A percentile compares a stretch with the other conserved stretches of the same genome.
phyloP scores from a whole-genome alignment of 2,329 filamentous ascomycete genomes.

The Fusarium coffeatum region DNA sequence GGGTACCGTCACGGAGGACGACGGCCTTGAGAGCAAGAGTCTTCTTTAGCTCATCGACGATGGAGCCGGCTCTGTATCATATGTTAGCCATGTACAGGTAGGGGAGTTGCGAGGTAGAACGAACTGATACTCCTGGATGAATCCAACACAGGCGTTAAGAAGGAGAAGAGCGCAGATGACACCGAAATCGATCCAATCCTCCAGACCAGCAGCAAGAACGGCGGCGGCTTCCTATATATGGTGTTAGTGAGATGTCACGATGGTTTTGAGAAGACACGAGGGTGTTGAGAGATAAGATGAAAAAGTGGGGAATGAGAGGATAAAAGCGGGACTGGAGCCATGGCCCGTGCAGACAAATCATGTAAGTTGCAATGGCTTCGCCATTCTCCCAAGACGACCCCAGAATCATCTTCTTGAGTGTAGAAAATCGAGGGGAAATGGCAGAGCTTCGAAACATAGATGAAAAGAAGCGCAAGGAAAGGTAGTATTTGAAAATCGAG shows the following conservation, averaged over 20 bases:
- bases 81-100: background rate
- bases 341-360: background rate
- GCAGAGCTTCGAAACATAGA: background rate
- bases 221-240: constrained; percentile 70
- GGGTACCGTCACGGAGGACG: constrained; percentile 80
- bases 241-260: background rate
- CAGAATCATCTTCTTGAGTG: too few species aligned
- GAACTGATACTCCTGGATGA: constrained; percentile 84
- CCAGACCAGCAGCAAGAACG: constrained; percentile 82
- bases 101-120: too few species aligned
- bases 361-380: background rate
- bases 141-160: constrained; percentile 87
- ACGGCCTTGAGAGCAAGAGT: constrained; percentile 88
- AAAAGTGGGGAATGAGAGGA: background rate
- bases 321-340: accelerated
- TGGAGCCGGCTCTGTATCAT: constrained; percentile 68
- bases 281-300: background rate
- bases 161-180: constrained; percentile 86
- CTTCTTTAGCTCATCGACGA: constrained; percentile 92
- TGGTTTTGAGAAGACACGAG: background rate
- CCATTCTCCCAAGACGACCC: background rate
- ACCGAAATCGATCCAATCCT: constrained; percentile 94
- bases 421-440: background rate
- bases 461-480: background rate
- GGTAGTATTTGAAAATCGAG: too few species aligned